Conservation (phyloP, 1,139 yeast species). For the Yamadazyma oceani region DNA sequence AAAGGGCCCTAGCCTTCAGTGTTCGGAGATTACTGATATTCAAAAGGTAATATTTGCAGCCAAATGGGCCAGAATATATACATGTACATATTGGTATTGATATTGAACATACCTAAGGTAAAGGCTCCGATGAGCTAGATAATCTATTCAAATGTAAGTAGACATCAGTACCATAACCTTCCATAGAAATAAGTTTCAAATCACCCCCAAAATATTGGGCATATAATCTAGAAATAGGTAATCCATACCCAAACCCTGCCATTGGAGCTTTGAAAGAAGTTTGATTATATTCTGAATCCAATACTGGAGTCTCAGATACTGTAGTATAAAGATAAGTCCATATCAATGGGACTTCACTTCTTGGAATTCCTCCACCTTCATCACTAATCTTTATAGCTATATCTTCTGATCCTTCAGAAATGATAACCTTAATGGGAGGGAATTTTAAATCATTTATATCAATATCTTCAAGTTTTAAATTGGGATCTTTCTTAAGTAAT, state of each 20-base stretch:
- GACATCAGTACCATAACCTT: slow-evolving; percentile 93
- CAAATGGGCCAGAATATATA: too few species aligned
- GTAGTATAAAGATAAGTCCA: slow-evolving; percentile 94
- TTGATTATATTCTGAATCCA: slow-evolving; percentile 57
- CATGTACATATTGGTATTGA: too few species aligned
- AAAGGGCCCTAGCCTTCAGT: too few species aligned
- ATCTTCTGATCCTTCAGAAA: slow-evolving; percentile 89
- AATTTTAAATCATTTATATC: slow-evolving; percentile 66
- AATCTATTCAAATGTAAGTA: slow-evolving; percentile 74
- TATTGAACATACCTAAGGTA: too few species aligned
- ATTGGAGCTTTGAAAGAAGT: slow-evolving; percentile 80
- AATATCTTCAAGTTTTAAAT: slow-evolving; percentile 37
- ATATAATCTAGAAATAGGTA: slow-evolving; percentile 81
- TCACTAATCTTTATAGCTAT: slow-evolving; percentile 91
- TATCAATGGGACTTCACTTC: slow-evolving; percentile 79
- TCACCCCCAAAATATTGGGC: slow-evolving; percentile 94
- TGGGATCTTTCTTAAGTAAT: slow-evolving; percentile 44
- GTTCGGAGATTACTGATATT: too few species aligned
- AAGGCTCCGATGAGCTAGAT: slow-evolving; percentile 47
- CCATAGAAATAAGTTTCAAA: slow-evolving; percentile 83
- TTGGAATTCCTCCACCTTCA: slow-evolving; percentile 92
- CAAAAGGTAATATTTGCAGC: too few species aligned
- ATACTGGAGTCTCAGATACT: slow-evolving; percentile 68
- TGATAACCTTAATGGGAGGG: slow-evolving; percentile 85
- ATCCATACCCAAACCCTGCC: slow-evolving; percentile 94